phyloP scores from a whole-genome alignment of 2,329 filamentous ascomycete species.

The Tolypocladium cylindrosporum region DNA sequence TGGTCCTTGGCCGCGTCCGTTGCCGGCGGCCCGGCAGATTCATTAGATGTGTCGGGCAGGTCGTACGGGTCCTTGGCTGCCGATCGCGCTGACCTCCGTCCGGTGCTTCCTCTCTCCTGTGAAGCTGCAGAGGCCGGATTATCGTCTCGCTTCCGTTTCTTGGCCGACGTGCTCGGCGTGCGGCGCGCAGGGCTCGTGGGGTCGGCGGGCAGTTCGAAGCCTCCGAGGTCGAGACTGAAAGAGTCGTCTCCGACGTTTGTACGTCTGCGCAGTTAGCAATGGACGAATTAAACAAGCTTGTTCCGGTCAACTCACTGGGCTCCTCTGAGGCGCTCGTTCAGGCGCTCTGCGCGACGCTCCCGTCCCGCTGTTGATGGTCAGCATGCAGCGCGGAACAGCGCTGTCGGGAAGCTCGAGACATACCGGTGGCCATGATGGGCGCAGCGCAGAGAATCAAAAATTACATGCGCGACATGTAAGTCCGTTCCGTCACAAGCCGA shows the following conservation, averaged over 20 bases:
- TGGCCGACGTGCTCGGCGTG: slow-evolving; percentile 38
- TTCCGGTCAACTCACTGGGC: slow-evolving; percentile 40
- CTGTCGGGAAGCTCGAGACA: slow-evolving; percentile 3
- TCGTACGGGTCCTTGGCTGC: slow-evolving; percentile 15
- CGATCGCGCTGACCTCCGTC: slow-evolving; percentile 10
- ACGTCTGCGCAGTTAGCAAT: slow-evolving; percentile 24
- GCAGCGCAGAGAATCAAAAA: neutral
- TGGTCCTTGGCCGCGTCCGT: neutral
- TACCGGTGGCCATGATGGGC: slow-evolving; percentile 25
- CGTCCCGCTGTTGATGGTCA: slow-evolving; percentile 13
- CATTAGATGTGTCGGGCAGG: slow-evolving; percentile 19
- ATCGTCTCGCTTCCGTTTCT: slow-evolving; percentile 28
- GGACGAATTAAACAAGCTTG: neutral
- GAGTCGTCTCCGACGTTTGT: slow-evolving; percentile 50
- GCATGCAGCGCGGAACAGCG: neutral
- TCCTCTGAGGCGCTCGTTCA: slow-evolving; percentile 55
- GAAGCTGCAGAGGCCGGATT: slow-evolving; percentile 7
- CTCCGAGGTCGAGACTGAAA: slow-evolving; percentile 43
- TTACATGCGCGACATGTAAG: neutral
- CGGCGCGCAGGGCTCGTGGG: slow-evolving; percentile 19
- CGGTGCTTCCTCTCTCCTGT: slow-evolving; percentile 3
- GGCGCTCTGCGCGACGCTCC: slow-evolving; percentile 49
- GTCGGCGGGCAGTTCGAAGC: slow-evolving; percentile 22
- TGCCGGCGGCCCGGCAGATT: slow-evolving; percentile 9
- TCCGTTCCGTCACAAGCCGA: neutral